phyloP scores from a whole-genome alignment of 1,284 basidiomycete species.

The Cerioporus squamosus region DNA sequence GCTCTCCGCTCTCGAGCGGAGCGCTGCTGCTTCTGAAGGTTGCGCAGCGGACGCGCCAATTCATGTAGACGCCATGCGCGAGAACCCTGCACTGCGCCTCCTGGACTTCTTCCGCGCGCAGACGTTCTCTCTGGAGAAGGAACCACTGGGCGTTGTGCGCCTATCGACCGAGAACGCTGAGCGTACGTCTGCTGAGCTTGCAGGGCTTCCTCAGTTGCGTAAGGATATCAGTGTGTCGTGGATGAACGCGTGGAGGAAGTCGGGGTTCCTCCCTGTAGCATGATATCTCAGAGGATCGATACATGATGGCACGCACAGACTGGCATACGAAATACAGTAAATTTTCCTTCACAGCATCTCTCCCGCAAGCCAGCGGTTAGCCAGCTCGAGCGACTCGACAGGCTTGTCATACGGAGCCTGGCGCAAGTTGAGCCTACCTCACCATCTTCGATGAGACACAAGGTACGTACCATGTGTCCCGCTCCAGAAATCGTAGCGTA shows the following conservation, averaged over 20 bases:
- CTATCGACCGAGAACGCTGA: slow-evolving; percentile 11
- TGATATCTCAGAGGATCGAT: too few species aligned
- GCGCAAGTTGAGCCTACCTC: background rate
- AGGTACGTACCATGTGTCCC: slow-evolving; percentile 61
- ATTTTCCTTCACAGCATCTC: slow-evolving; percentile 41
- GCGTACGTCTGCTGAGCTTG: slow-evolving; percentile 4
- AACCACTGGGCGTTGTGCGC: slow-evolving; percentile 4
- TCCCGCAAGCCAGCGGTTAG: slow-evolving; percentile 56
- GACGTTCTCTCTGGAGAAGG: background rate
- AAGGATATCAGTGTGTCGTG: slow-evolving; percentile 2
- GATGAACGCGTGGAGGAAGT: slow-evolving; percentile 10
- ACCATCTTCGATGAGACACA: too few species aligned
- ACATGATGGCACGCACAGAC: too few species aligned
- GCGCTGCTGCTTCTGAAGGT: background rate
- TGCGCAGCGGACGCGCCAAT: slow-evolving; percentile 3
- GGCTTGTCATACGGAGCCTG: slow-evolving; percentile 70
- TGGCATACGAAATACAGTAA: too few species aligned
- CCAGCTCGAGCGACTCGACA: slow-evolving; percentile 52
- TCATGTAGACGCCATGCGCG: slow-evolving; percentile 18
- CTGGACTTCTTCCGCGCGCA: slow-evolving; percentile 24
- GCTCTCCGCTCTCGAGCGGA: slow-evolving; percentile 22
- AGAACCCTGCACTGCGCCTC: slow-evolving; percentile 25
- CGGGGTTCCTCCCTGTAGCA: slow-evolving; percentile 31
- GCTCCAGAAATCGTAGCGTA: slow-evolving; percentile 65
- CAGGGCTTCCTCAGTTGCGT: slow-evolving; percentile 1